Conservation (phyloP, 306 rosid genomes). For the Citrullus mucosospermus region DNA sequence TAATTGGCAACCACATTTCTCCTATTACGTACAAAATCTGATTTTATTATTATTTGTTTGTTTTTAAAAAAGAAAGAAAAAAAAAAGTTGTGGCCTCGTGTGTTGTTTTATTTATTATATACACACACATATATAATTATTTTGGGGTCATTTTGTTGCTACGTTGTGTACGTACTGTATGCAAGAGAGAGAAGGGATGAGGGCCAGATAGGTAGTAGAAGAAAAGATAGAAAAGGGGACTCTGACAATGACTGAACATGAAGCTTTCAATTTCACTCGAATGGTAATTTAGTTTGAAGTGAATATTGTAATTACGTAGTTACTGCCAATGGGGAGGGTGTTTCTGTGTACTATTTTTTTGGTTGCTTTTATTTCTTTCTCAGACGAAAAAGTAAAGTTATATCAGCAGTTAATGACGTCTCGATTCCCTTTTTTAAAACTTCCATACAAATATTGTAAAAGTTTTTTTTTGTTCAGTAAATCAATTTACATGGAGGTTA, state of each 20-base stretch:
- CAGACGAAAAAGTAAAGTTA: neutral
- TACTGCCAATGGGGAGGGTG: neutral
- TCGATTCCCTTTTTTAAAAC: neutral
- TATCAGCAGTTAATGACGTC: neutral
- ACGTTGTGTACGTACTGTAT: neutral
- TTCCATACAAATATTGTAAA: neutral
- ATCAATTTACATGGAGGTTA: neutral
- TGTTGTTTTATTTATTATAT: too few species aligned
- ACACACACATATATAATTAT: neutral
- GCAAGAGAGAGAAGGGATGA: neutral
- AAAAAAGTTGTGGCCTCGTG: too few species aligned
- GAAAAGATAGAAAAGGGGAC: neutral
- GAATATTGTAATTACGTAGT: neutral
- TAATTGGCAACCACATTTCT: too few species aligned
- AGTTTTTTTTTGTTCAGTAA: neutral
- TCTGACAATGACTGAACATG: constrained; percentile 11
- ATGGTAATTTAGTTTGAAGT: neutral
- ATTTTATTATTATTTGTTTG: too few species aligned
- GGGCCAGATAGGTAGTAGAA: neutral
- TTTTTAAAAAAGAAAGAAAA: too few species aligned
- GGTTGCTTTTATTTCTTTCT: constrained; percentile 5
- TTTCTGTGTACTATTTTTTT: neutral
- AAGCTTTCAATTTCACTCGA: neutral
- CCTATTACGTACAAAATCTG: too few species aligned
- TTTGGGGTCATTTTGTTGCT: neutral